phyloP scores from a whole-genome alignment of 2,329 filamentous ascomycete genomes.

The Boeremia exigua region DNA sequence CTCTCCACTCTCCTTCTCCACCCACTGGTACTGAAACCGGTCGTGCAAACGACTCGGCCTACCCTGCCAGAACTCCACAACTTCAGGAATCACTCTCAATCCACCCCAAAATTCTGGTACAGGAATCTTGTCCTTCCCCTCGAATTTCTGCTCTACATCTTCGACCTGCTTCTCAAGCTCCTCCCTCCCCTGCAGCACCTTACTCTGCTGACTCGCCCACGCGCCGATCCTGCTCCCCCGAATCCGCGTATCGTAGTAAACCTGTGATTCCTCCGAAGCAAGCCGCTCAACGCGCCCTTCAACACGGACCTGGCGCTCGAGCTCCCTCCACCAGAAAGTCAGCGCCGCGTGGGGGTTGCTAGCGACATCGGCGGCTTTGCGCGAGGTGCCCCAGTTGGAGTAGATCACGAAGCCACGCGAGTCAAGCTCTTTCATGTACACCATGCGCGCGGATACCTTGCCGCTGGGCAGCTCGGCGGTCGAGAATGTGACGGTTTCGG shows the following conservation, averaged over 20 bases:
- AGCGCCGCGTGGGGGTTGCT: conserved; percentile 80
- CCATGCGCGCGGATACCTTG: conserved; percentile 80
- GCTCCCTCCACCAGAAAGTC: conserved; percentile 86
- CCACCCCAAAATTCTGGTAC: conserved; percentile 96
- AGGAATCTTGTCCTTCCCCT: conserved; percentile 78
- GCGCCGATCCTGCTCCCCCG: conserved; percentile 85
- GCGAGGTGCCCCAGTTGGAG: conserved; percentile 84
- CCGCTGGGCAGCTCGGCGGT: conserved; percentile 85
- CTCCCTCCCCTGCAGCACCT: conserved; percentile 72
- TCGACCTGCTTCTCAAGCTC: conserved; percentile 78
- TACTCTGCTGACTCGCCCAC: conserved; percentile 91
- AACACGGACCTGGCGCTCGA: conserved; percentile 89
- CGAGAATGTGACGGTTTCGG: conserved; percentile 86
- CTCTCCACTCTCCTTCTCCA: conserved; percentile 51
- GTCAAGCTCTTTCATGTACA: conserved; percentile 97
- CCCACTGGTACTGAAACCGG: conserved; percentile 82
- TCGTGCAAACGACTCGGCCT: conserved; percentile 89
- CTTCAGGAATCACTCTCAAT: conserved; percentile 80
- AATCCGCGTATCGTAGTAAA: conserved; percentile 70
- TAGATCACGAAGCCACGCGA: conserved; percentile 85
- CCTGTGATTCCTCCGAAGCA: conserved; percentile 71
- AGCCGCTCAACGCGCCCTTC: conserved; percentile 78
- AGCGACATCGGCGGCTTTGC: conserved; percentile 70
- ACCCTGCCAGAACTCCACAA: conserved; percentile 96
- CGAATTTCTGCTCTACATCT: conserved; percentile 78